These are phyloP conservation scores for Erythrophleum fordii DNA, from an alignment of 306 rosid genomes.

Conservation along the genomic window DNA sequence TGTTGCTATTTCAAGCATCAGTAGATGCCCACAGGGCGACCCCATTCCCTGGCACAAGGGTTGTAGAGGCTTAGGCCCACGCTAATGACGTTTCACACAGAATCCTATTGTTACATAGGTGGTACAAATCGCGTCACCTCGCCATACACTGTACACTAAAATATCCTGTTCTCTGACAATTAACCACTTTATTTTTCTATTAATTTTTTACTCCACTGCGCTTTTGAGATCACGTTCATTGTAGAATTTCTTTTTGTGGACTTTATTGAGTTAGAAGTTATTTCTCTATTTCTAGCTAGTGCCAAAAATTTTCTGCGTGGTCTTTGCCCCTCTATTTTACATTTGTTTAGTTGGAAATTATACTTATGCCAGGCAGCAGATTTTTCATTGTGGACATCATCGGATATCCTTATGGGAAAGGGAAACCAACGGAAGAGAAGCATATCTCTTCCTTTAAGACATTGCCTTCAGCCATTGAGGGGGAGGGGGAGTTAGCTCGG, in stretches of 20 bases:
- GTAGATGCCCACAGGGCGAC: conserved; percentile 48
- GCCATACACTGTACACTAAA: conserved; percentile 37
- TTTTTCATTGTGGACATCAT: conserved; percentile 27
- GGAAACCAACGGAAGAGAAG: conserved; percentile 29
- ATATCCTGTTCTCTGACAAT: conserved; percentile 29
- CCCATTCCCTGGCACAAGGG: conserved; percentile 51
- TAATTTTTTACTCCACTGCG: conserved; percentile 9
- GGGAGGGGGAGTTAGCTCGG: conserved; percentile 42
- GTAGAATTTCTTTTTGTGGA: conserved; percentile 45
- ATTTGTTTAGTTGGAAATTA: conserved; percentile 23
- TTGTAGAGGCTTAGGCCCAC: conserved; percentile 58
- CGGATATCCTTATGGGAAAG: conserved; percentile 32
- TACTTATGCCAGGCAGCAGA: background rate
- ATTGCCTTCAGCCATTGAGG: conserved; percentile 41
- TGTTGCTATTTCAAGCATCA: conserved; percentile 52
- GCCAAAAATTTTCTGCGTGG: conserved; percentile 30
- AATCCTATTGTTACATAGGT: conserved; percentile 36
- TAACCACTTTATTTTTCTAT: conserved; percentile 15
- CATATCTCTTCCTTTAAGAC: conserved; percentile 7
- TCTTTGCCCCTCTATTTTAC: conserved; percentile 17
- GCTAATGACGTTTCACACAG: conserved; percentile 44
- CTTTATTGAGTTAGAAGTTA: conserved; percentile 39
- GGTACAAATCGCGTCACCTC: conserved; percentile 47
- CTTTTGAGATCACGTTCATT: conserved; percentile 31
- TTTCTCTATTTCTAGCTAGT: conserved; percentile 39